Evolutionary conservation across 2,329 filamentous ascomycete species (phyloP).

Genomic region (Keithomyces neogunnii): DNA sequence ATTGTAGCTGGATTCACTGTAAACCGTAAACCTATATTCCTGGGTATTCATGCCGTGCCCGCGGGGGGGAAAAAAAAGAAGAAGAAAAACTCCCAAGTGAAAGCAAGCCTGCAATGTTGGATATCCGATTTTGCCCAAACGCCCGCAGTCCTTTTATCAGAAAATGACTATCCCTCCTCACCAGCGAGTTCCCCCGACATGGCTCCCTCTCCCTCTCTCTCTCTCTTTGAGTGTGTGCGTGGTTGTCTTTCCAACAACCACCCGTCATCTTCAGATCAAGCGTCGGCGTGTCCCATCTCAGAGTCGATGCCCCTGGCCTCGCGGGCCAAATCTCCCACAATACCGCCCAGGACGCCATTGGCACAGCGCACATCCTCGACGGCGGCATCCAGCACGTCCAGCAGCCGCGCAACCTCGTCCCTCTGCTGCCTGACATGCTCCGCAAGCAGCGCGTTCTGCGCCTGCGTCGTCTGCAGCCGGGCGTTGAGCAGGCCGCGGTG

Average conservation of each 20-base stretch:
- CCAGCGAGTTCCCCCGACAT: too few relatives aligned
- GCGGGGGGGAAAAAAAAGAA: too few relatives aligned
- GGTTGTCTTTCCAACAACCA: too few relatives aligned
- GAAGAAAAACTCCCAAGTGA: too few relatives aligned
- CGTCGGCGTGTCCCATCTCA: background rate
- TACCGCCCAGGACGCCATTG: slow-evolving; percentile 36
- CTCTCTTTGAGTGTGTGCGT: too few relatives aligned
- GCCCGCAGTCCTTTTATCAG: too few relatives aligned
- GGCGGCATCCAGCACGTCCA: slow-evolving; percentile 40
- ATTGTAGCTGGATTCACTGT: too few relatives aligned
- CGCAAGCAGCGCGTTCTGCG: slow-evolving; percentile 46
- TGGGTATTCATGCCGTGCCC: background rate
- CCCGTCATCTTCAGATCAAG: background rate
- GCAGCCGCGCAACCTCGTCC: slow-evolving; percentile 42
- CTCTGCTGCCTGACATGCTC: slow-evolving; percentile 44
- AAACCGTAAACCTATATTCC: background rate
- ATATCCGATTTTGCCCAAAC: too few relatives aligned
- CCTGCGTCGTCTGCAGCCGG: slow-evolving; percentile 46
- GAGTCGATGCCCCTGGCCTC: slow-evolving; percentile 33
- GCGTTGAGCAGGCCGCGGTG: slow-evolving; percentile 51
- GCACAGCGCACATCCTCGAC: slow-evolving; percentile 47
- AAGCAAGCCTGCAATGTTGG: too few relatives aligned
- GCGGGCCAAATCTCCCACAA: slow-evolving; percentile 38
- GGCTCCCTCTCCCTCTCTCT: too few relatives aligned
- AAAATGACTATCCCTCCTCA: too few relatives aligned